Evolutionary conservation across 768 basidiomycete species (phyloP).

Genomic region (Tremella yokohamensis): DNA sequence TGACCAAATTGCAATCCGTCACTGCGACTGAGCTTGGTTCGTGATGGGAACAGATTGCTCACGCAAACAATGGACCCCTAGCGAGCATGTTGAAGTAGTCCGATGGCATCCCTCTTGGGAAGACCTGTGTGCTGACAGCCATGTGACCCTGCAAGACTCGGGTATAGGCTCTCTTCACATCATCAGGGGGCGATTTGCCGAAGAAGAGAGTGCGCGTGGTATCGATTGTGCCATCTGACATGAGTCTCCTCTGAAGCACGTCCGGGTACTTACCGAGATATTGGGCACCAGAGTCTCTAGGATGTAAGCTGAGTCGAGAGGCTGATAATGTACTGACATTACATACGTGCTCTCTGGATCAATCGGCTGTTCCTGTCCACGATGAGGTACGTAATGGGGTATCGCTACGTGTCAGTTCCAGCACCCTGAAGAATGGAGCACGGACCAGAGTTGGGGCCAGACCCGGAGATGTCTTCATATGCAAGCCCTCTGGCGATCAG

Average conservation of each 20-base stretch:
- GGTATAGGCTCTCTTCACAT: slow-evolving; percentile 80
- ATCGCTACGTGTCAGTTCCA: slow-evolving; percentile 57
- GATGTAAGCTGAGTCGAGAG: slow-evolving; percentile 7
- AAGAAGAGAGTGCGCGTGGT: slow-evolving; percentile 61
- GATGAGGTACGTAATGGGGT: slow-evolving; percentile 84
- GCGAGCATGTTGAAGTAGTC: slow-evolving; percentile 80
- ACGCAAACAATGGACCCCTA: slow-evolving; percentile 75
- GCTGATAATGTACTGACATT: slow-evolving; percentile 59
- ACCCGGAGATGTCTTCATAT: slow-evolving; percentile 65
- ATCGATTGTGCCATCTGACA: slow-evolving; percentile 78
- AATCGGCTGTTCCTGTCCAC: slow-evolving; percentile 66
- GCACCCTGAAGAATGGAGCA: neutral
- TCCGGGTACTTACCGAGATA: slow-evolving; percentile 41
- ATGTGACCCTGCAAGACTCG: slow-evolving; percentile 96
- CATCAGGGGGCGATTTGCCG: slow-evolving; percentile 77
- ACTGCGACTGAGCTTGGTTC: slow-evolving; percentile 8
- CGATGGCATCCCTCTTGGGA: slow-evolving; percentile 91
- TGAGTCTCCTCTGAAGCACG: slow-evolving; percentile 35
- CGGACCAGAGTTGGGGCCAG: slow-evolving; percentile 77
- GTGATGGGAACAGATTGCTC: slow-evolving; percentile 6
- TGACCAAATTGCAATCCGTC: slow-evolving; percentile 51
- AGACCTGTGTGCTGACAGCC: slow-evolving; percentile 76
- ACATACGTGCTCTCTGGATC: slow-evolving; percentile 78
- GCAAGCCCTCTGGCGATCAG: slow-evolving; percentile 34
- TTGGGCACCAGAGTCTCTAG: slow-evolving; percentile 77